Base-by-base conservation (phyloP, 352 stramenopile species). In the Phytophthora citricola region DNA sequence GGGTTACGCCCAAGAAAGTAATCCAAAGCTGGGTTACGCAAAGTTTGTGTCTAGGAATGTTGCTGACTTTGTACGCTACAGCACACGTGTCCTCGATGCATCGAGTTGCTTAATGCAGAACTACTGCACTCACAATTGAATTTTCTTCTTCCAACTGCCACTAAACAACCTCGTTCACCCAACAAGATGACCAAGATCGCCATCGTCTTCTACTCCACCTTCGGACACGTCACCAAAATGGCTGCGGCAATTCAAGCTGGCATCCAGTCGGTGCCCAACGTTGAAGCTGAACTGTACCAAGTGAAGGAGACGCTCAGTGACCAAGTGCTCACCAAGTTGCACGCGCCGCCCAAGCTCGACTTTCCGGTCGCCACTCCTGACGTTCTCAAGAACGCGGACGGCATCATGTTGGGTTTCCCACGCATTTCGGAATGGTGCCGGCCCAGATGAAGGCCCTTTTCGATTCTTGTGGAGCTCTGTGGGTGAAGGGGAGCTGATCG, bases 381-480 rank as follows among this genome's bases (percentile, higher is more conserved):
- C 12, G 81, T 88, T 29, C 75, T 97, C 38, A 69, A 71, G 26
- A 71, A 92, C 32, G 75, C 76, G 5, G 91, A 97, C 61, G 90
- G 87, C 40, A 85, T 97, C 54, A 52, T 97, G 3, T 85, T 97
- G 55, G 90, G 90, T 29, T 66, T 97, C 47, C 83, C 14, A 94
- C 88, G 27, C 81, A 89, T 20, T 97, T 91, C 71, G 89, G 90
- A 49, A 89, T 90, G 72, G 32, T 89, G 17, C 69, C 79, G 29
- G 71, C 89, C 7, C 91, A 97, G 76, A 81, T 97, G 56, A 95
- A 96, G 73, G 68, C 74, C 9, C 80, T 97, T 14, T 87, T 94
- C 29, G 91, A 97, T 71, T 61, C 76, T 32, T 93, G 79, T 20
- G 90, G 88, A 3, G 63, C 71, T 12, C 75, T 96, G 7, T 97